Conservation (phyloP, 352 stramenopile species). For the Globisporangium barbulae region DNA sequence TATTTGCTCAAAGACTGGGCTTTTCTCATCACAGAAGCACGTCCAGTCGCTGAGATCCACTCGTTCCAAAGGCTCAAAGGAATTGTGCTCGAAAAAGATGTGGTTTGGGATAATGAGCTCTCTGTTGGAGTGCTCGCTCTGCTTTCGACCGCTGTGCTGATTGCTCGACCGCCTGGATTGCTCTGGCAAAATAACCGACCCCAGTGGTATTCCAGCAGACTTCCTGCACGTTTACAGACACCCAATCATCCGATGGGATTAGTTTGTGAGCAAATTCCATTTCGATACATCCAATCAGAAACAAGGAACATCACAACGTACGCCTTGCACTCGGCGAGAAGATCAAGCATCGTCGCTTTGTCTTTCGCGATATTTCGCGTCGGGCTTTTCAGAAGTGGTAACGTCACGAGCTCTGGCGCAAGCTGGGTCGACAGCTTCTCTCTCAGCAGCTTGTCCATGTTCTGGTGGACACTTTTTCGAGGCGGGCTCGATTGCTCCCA, state of each 20-base stretch:
- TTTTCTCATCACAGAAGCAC: constrained; percentile 28
- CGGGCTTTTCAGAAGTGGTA: constrained; percentile 34
- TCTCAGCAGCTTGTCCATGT: background rate
- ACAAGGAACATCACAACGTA: constrained; percentile 21
- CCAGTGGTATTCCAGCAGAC: background rate
- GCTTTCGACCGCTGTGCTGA: constrained; percentile 35
- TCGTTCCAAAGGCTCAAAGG: constrained; percentile 28
- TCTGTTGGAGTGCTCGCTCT: no score
- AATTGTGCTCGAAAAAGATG: constrained; percentile 61
- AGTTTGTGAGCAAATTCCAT: background rate
- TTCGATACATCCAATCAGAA: background rate
- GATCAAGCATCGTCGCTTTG: constrained; percentile 35
- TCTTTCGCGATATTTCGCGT: constrained; percentile 18
- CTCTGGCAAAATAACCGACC: background rate
- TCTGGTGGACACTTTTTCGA: background rate
- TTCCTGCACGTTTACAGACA: constrained; percentile 15
- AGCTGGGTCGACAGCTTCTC: background rate
- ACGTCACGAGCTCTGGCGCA: constrained; percentile 13
- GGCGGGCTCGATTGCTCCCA: constrained; percentile 8
- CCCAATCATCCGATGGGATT: background rate
- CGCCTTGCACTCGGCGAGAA: constrained; percentile 45
- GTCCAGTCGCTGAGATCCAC: constrained; percentile 59
- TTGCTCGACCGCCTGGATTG: constrained; percentile 19
- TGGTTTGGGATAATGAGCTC: constrained; percentile 34
- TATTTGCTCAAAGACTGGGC: constrained; percentile 32